phyloP scores from a whole-genome alignment of 1,284 basidiomycete genomes.

The Irpex sp. region DNA sequence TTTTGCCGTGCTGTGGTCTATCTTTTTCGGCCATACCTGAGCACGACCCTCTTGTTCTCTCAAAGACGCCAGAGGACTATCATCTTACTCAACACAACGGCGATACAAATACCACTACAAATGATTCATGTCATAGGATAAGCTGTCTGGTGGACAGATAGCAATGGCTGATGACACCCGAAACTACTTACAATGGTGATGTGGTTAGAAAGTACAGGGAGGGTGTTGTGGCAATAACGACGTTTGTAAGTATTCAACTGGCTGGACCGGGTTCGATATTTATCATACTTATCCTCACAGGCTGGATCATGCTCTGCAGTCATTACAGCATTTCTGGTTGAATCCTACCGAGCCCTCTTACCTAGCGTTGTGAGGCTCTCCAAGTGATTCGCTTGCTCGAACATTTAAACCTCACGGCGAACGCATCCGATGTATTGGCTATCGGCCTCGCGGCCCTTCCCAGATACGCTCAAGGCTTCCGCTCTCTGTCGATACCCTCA shows the following conservation, averaged over 20 bases:
- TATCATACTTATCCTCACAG: neutral
- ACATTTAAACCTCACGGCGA: neutral
- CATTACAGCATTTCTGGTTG: constrained; percentile 12
- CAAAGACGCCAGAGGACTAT: neutral
- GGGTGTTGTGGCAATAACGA: neutral
- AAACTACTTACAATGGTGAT: neutral
- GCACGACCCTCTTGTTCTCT: neutral
- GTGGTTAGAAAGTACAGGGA: neutral
- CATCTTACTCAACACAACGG: neutral
- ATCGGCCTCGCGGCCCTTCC: neutral
- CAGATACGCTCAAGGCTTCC: neutral
- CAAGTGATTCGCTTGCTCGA: neutral
- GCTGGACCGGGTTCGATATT: neutral
- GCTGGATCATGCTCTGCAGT: constrained; percentile 16
- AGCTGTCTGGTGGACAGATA: neutral
- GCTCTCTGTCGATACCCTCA: too few species aligned
- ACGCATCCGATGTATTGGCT: neutral
- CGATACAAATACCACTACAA: neutral
- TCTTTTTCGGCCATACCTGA: too few species aligned
- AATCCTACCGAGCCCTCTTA: constrained; percentile 8
- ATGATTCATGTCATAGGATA: neutral
- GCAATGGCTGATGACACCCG: neutral
- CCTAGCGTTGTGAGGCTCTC: neutral
- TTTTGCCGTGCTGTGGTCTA: too few species aligned
- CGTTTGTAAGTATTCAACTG: neutral